Conservation (phyloP, 2,329 filamentous ascomycete genomes). For the Ilyonectria robusta region DNA sequence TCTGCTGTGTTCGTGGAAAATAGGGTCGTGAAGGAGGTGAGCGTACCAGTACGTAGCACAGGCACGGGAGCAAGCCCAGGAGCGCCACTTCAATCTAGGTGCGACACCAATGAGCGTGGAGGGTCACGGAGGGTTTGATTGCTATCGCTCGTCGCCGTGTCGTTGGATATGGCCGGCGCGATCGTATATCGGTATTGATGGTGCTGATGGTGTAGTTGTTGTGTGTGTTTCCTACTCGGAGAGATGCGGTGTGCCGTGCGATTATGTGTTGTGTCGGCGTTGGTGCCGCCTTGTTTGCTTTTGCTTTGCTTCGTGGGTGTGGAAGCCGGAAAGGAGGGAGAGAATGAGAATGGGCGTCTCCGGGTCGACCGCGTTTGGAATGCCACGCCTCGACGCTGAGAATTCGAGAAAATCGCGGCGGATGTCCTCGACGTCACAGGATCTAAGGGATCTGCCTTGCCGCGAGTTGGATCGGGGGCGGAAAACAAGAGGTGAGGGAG, state of each 20-base stretch:
- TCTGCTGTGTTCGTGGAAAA: conserved; percentile 3
- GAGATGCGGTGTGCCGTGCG: conserved; percentile 14
- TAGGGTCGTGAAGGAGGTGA: conserved; percentile 10
- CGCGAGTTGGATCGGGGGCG: conserved; percentile 23
- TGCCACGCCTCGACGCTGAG: conserved; percentile 36
- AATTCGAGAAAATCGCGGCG: conserved; percentile 28
- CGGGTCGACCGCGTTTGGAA: conserved; percentile 43
- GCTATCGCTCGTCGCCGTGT: conserved; percentile 36
- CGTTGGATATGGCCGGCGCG: conserved; percentile 26
- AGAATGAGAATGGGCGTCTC: conserved; percentile 33
- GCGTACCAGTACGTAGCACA: conserved; percentile 42
- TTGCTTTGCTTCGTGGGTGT: conserved; percentile 7
- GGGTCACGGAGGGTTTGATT: conserved; percentile 36
- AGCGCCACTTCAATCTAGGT: conserved; percentile 44
- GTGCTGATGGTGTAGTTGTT: conserved; percentile 12
- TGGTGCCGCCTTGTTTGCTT: conserved; percentile 12
- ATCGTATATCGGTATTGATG: conserved; percentile 19
- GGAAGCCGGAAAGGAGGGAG: conserved; percentile 30
- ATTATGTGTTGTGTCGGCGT: conserved; percentile 24
- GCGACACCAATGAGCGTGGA: conserved; percentile 39
- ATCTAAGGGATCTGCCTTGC: conserved; percentile 20
- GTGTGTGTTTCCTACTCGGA: conserved; percentile 17
- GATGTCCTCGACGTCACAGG: conserved; percentile 25
- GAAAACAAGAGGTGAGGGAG: conserved; percentile 35
- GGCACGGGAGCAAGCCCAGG: conserved; percentile 38